Evolutionary conservation across 1,284 basidiomycete genomes (phyloP).

Genomic region (Marasmius fiardii): DNA sequence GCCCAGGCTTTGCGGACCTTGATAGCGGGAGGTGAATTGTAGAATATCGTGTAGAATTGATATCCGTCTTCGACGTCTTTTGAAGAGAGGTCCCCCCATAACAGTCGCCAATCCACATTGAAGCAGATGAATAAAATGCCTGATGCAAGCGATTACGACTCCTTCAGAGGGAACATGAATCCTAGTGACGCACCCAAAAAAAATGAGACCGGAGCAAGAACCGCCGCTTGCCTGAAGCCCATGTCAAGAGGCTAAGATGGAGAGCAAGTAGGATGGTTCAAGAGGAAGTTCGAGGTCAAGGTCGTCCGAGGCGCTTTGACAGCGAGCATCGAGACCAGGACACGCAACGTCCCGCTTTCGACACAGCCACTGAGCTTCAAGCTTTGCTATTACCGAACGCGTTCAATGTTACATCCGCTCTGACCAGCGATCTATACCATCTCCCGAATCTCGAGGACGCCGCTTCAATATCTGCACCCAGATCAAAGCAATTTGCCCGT

Average conservation of each 20-base stretch:
- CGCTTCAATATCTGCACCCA: no score
- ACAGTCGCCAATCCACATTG: conserved; percentile 80
- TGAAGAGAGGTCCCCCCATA: conserved; percentile 65
- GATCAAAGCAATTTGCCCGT: no score
- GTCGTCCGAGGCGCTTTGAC: no score
- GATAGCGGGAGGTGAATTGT: conserved; percentile 85
- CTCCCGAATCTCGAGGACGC: no score
- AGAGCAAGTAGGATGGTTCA: no score
- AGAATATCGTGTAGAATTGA: conserved; percentile 88
- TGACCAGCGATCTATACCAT: no score
- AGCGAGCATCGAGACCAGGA: no score
- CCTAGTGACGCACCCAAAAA: conserved; percentile 56
- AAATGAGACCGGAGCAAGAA: conserved; percentile 81
- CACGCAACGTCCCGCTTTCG: no score
- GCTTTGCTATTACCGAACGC: no score
- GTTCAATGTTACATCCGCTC: no score
- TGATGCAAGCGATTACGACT: conserved; percentile 24
- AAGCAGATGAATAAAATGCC: conserved; percentile 88
- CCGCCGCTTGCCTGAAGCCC: conserved; percentile 83
- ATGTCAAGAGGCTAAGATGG: conserved; percentile 37
- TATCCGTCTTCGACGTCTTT: conserved; percentile 71
- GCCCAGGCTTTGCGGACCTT: conserved; percentile 50
- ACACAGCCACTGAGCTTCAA: no score
- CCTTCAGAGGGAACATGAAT: conserved; percentile 2
- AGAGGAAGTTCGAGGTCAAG: no score